These are phyloP conservation scores for Globisporangium abappressorium DNA, from an alignment of 352 stramenopile genomes.

Conservation along the genomic window DNA sequence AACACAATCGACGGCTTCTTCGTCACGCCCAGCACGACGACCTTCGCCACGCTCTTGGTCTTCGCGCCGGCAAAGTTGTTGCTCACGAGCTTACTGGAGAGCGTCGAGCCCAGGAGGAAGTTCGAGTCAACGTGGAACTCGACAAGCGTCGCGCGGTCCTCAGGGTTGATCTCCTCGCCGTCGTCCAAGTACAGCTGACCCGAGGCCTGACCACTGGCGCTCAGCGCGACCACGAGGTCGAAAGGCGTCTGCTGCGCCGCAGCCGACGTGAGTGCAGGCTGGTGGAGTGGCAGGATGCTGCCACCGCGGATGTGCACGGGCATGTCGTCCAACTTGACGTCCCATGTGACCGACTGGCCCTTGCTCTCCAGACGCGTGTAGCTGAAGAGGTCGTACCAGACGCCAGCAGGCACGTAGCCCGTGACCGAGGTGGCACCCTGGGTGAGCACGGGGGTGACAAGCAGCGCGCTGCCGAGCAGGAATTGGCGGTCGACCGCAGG, in stretches of 20 bases:
- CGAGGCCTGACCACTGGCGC: conserved; percentile 14
- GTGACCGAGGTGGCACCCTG: conserved; percentile 40
- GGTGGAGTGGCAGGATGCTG: conserved; percentile 45
- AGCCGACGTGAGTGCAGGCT: conserved; percentile 40
- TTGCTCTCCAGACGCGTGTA: conserved; percentile 31
- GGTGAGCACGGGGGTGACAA: conserved; percentile 52
- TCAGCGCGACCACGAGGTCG: conserved; percentile 46
- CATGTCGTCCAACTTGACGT: conserved; percentile 56
- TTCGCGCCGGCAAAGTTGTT: too few relatives aligned
- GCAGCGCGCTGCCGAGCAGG: conserved; percentile 36
- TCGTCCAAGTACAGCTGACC: conserved; percentile 60
- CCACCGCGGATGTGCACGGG: conserved; percentile 53
- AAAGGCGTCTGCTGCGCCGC: conserved; percentile 44
- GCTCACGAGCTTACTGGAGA: too few relatives aligned
- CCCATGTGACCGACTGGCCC: conserved; percentile 25
- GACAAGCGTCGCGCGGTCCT: conserved; percentile 28
- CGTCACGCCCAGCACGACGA: too few relatives aligned
- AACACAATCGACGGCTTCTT: too few relatives aligned
- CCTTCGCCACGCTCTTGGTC: too few relatives aligned
- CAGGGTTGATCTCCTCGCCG: conserved; percentile 37
- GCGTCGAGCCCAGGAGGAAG: too few relatives aligned
- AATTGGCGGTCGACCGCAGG: conserved; percentile 52
- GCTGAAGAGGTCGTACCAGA: conserved; percentile 64
- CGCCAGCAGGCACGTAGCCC: conserved; percentile 39
- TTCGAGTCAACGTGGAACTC: conserved; percentile 21